These are phyloP conservation scores for Arabis hirsuta DNA, from an alignment of 345 rosid species.

Conservation along the genomic window DNA sequence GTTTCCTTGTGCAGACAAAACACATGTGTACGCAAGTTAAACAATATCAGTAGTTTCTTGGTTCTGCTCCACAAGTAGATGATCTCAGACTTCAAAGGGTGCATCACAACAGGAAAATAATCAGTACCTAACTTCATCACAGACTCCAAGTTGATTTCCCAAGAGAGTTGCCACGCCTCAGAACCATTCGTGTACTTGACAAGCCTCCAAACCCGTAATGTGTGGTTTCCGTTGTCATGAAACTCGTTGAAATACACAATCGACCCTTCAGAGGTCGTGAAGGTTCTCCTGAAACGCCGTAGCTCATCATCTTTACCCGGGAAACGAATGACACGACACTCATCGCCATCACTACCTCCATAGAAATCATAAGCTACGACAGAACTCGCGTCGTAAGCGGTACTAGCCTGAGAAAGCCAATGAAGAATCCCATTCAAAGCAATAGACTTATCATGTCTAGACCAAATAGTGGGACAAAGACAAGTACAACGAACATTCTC, in stretches of 20 bases:
- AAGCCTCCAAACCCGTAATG: conserved; percentile 35
- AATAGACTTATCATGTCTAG: not conserved
- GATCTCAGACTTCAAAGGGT: conserved; percentile 28
- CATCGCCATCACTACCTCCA: not conserved
- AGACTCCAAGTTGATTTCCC: conserved; percentile 3
- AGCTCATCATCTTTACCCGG: not conserved
- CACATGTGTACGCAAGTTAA: conserved; percentile 33
- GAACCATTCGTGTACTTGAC: conserved; percentile 1
- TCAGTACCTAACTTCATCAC: not conserved
- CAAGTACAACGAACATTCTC: not conserved
- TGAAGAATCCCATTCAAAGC: conserved; percentile 34
- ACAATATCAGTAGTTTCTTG: not conserved
- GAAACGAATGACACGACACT: conserved; percentile 3
- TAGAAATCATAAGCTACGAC: conserved; percentile 27
- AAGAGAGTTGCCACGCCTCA: conserved; percentile 30
- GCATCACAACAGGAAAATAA: conserved; percentile 31
- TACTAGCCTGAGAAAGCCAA: conserved; percentile 9
- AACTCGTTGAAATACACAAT: conserved; percentile 32
- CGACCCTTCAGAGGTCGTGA: conserved; percentile 20
- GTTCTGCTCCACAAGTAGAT: conserved; percentile 32
- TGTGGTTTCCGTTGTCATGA: not conserved
- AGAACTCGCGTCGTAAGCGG: not conserved
- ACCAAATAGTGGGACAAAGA: not conserved
- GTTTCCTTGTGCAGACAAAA: conserved; percentile 10
- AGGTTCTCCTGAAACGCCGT: conserved; percentile 3